Percentiles rank a stretch among this genome's conserved stretches.
Evolutionary conservation across 495 filamentous ascomycete species (phyloP).

Genomic region (Penicillium robsamsonii): DNA sequence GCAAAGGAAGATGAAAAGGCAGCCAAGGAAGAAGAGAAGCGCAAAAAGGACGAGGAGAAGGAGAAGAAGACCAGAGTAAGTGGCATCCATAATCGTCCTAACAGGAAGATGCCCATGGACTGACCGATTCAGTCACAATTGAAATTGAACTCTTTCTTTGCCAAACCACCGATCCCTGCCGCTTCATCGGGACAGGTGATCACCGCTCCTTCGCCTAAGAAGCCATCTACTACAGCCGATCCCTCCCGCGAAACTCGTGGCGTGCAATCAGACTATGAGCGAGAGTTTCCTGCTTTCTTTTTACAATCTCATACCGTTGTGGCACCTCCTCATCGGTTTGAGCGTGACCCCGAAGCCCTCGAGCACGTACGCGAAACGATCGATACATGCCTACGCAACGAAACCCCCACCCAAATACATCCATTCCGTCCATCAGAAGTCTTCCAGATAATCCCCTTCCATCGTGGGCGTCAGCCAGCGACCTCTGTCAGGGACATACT

Average conservation of each 20-base stretch:
- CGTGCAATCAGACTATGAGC: slow-evolving; percentile 60
- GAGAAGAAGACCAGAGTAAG: slow-evolving; percentile 66
- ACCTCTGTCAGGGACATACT: slow-evolving; percentile 68
- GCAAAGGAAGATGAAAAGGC: slow-evolving; percentile 63
- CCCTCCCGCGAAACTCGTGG: slow-evolving; percentile 14
- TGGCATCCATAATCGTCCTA: slow-evolving; percentile 12
- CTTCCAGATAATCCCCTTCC: slow-evolving; percentile 57
- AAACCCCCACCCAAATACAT: slow-evolving; percentile 18
- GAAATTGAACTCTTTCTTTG: slow-evolving; percentile 61
- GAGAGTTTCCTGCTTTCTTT: slow-evolving; percentile 75
- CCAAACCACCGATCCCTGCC: slow-evolving; percentile 41
- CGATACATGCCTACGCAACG: slow-evolving; percentile 41
- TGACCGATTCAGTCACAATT: slow-evolving; percentile 52
- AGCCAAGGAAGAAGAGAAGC: slow-evolving; percentile 54
- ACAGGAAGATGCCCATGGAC: background rate
- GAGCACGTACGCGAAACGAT: slow-evolving; percentile 44
- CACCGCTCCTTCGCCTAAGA: slow-evolving; percentile 23
- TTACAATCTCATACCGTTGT: slow-evolving; percentile 63
- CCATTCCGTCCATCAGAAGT: slow-evolving; percentile 55
- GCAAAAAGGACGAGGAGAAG: slow-evolving; percentile 60
- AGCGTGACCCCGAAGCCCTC: slow-evolving; percentile 56
- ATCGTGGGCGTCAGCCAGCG: slow-evolving; percentile 47
- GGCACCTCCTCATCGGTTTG: slow-evolving; percentile 52
- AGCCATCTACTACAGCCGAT: slow-evolving; percentile 17
- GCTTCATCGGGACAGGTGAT: slow-evolving; percentile 13